Base-by-base conservation (phyloP, 306 rosid genomes). In the Fragaria vesca region DNA sequence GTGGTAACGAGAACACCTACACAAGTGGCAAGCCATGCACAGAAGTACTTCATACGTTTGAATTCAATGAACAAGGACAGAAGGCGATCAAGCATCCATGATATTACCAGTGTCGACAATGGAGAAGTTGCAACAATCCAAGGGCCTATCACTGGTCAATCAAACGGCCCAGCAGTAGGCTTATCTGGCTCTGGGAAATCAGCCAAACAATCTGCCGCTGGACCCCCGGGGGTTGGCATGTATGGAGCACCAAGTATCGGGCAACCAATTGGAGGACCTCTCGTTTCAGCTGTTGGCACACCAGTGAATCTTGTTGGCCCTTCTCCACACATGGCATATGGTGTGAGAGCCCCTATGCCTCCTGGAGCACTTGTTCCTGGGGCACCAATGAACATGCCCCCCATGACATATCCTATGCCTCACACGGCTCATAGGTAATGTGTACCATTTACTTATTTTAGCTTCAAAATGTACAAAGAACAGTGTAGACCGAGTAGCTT, bases 21-120 rank as follows among this genome's bases (percentile, higher is more conserved):
- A 1, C 98, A 94, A 85, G 98, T 94, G 75, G 98, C 98, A 67
- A 94, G 97, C 83, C 98, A 94, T 54, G 97, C 98, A 28, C 98
- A 94, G 63, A 94, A 94, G 66, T 94, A 94, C 83, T 94, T 94
- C 88, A 94, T 94, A 40, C 98, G 98, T 24, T 80, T 94, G 86
- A 94, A 92, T 80, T 94, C 98, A 0, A 94, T 94, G 95, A 94
- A 92, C 85, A 94, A 92, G 81, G 98, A 94, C 68, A 81, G 98
- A 85, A 88, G 98, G 84, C 89, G 98, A 85, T 94, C 98, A 18
- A 94, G 98, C 84, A 94, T 94, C 80, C 98, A 94, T 46, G 98
- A 94, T 61, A 94, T 94, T 52, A 94, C 98, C 57, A 94, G 92
- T 26, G 95, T 94, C 24, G 84, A 85, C 83, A 92, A 89, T 13